These are phyloP conservation scores for Hymenoscyphus scutula DNA, from an alignment of 2,329 filamentous ascomycete species.

Conservation along the genomic window DNA sequence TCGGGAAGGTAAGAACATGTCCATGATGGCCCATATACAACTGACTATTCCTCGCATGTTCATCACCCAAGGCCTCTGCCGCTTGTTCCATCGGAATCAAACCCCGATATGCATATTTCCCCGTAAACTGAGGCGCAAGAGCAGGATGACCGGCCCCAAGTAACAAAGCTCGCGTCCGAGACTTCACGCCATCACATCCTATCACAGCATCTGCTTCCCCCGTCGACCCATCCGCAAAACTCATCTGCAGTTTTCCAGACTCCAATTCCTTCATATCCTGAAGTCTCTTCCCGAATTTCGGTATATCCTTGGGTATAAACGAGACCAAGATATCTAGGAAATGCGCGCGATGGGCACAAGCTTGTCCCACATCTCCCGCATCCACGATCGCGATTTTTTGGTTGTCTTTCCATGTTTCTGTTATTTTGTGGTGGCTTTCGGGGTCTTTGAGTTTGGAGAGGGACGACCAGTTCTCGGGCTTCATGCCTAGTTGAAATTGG, in stretches of 20 bases:
- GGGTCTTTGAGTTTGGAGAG: slow-evolving; percentile 15
- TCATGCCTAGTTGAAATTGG: slow-evolving; percentile 31
- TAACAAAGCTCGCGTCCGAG: slow-evolving; percentile 50
- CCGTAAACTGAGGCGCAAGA: slow-evolving; percentile 44
- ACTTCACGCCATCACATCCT: slow-evolving; percentile 65
- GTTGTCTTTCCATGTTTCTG: slow-evolving; percentile 17
- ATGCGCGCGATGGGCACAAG: slow-evolving; percentile 33
- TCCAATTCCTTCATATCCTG: slow-evolving; percentile 32
- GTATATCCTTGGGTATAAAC: slow-evolving; percentile 40
- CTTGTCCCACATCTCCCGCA: slow-evolving; percentile 28
- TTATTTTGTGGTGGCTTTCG: slow-evolving; percentile 3
- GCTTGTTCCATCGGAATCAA: slow-evolving; percentile 59
- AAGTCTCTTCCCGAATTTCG: slow-evolving; percentile 39
- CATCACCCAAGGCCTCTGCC: slow-evolving; percentile 45
- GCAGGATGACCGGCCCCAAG: slow-evolving; percentile 41
- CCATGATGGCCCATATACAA: slow-evolving; percentile 49
- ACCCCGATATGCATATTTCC: slow-evolving; percentile 61
- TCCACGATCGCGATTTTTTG: slow-evolving; percentile 20
- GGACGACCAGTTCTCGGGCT: slow-evolving; percentile 24
- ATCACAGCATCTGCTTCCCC: slow-evolving; percentile 49
- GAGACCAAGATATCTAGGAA: slow-evolving; percentile 36
- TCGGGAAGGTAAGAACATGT: slow-evolving; percentile 61
- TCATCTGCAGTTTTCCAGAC: slow-evolving; percentile 33
- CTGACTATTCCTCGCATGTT: slow-evolving; percentile 48
- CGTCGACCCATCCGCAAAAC: slow-evolving; percentile 45